These are phyloP conservation scores for Zymoseptoria brevis DNA, from an alignment of 2,329 filamentous ascomycete genomes.

Conservation along the genomic window DNA sequence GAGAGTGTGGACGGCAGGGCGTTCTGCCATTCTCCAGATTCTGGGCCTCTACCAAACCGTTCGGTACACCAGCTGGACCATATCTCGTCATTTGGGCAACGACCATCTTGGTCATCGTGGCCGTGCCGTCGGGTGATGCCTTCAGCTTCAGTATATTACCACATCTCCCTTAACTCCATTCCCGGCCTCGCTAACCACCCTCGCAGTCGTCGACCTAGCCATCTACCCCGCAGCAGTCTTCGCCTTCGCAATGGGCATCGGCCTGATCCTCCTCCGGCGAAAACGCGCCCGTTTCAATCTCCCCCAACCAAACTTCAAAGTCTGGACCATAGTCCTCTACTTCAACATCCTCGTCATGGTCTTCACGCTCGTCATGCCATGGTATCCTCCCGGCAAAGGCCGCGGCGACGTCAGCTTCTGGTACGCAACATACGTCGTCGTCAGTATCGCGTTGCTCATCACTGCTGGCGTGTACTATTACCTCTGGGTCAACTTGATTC, in stretches of 20 bases:
- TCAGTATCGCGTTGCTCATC: conserved; percentile 58
- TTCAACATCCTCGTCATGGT: conserved; percentile 55
- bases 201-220: conserved; percentile 33
- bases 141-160: conserved; percentile 49
- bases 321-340: conserved; percentile 51
- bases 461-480: conserved; percentile 52
- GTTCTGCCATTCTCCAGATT: conserved; percentile 53
- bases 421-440: conserved; percentile 62
- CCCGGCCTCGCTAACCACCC: neutral
- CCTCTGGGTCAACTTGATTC: conserved; percentile 51
- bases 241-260: conserved; percentile 47
- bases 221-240: conserved; percentile 55
- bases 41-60: conserved; percentile 56
- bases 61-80: conserved; percentile 55
- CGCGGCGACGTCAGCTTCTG: conserved; percentile 62
- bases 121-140: conserved; percentile 54
- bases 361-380: conserved; percentile 61
- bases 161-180: neutral
- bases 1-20: conserved; percentile 55
- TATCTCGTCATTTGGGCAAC: conserved; percentile 50
- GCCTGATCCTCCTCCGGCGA: conserved; percentile 51
- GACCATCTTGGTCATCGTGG: conserved; percentile 53
- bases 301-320: conserved; percentile 45
- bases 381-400: conserved; percentile 59
- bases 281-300: conserved; percentile 47